These are phyloP conservation scores for Chiua virens DNA, from an alignment of 768 basidiomycete species.

Conservation along the genomic window DNA sequence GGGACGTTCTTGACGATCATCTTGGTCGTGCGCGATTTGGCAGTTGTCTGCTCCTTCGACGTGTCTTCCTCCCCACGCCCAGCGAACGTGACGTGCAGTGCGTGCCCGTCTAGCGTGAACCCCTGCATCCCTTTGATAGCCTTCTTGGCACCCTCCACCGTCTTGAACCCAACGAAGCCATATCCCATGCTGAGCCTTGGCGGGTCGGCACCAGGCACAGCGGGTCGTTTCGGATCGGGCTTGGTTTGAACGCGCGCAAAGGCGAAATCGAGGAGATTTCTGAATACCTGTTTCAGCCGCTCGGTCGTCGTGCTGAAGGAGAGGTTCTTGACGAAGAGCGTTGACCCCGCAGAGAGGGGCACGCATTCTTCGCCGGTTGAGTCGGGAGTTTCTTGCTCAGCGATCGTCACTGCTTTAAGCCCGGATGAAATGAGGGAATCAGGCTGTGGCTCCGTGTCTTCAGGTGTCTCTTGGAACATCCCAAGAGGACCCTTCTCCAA, in stretches of 20 bases:
- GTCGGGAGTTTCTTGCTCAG: slow-evolving; percentile 39
- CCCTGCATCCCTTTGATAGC: slow-evolving; percentile 79
- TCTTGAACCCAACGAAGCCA: slow-evolving; percentile 92
- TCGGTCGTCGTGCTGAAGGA: slow-evolving; percentile 88
- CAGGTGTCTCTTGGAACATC: slow-evolving; percentile 61
- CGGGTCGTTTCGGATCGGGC: slow-evolving; percentile 73
- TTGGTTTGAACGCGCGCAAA: slow-evolving; percentile 93
- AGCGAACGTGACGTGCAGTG: slow-evolving; percentile 81
- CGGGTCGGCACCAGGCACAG: slow-evolving; percentile 29
- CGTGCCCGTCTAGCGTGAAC: slow-evolving; percentile 84
- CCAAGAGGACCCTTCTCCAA: slow-evolving; percentile 89
- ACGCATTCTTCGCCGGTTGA: slow-evolving; percentile 39
- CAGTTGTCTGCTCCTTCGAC: slow-evolving; percentile 35
- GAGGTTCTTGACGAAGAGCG: slow-evolving; percentile 93
- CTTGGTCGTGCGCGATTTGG: slow-evolving; percentile 78
- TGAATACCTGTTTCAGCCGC: slow-evolving; percentile 66
- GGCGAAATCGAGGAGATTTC: slow-evolving; percentile 72
- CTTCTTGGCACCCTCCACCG: slow-evolving; percentile 65
- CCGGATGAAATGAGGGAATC: slow-evolving; percentile 14
- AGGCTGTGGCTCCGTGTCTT: slow-evolving; percentile 20
- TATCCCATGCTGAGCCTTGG: slow-evolving; percentile 89
- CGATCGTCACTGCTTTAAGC: slow-evolving; percentile 40
- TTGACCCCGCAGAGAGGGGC: slow-evolving; percentile 64
- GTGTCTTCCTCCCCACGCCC: slow-evolving; percentile 74
- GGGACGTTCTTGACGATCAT: slow-evolving; percentile 98